Evolutionary conservation across 2,329 filamentous ascomycete genomes (phyloP).

Genomic region (Chaetothyriales sp.): DNA sequence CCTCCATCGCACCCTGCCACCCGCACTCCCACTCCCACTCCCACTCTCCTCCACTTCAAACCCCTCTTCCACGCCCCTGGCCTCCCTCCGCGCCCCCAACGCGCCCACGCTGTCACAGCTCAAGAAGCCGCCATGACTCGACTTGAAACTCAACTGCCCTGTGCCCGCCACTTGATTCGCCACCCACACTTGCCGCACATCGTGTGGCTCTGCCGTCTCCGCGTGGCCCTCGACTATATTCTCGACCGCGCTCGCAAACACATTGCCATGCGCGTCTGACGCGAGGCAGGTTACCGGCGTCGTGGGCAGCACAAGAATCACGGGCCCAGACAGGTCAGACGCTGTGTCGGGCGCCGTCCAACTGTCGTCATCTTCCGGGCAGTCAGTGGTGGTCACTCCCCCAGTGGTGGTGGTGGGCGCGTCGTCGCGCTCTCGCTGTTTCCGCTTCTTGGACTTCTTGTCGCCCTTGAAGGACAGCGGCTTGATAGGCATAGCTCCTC

Average conservation of each 20-base stretch:
- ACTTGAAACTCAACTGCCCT: slow-evolving; percentile 60
- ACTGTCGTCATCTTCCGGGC: slow-evolving; percentile 55
- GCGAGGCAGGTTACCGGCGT: slow-evolving; percentile 61
- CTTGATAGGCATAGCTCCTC: slow-evolving; percentile 41
- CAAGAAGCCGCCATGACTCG: slow-evolving; percentile 64
- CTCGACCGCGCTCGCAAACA: slow-evolving; percentile 70
- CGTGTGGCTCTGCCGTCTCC: slow-evolving; percentile 80
- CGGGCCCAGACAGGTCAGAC: slow-evolving; percentile 64
- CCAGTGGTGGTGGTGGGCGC: slow-evolving; percentile 12
- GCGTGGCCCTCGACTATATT: slow-evolving; percentile 78
- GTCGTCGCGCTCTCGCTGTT: slow-evolving; percentile 48
- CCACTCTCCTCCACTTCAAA: slow-evolving; percentile 9
- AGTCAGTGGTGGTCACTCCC: slow-evolving; percentile 22
- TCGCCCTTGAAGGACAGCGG: slow-evolving; percentile 93
- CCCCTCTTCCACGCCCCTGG: slow-evolving; percentile 21
- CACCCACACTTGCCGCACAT: slow-evolving; percentile 92
- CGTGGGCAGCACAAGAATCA: slow-evolving; percentile 70
- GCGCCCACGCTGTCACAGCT: slow-evolving; percentile 16
- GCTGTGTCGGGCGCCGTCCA: slow-evolving; percentile 77
- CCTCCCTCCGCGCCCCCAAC: slow-evolving; percentile 16
- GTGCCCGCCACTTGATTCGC: slow-evolving; percentile 72
- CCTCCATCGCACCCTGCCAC: slow-evolving; percentile 5
- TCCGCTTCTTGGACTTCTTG: slow-evolving; percentile 73
- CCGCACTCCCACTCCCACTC: neutral
- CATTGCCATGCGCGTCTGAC: slow-evolving; percentile 72